phyloP scores from a whole-genome alignment of 441 rosid species.

The Adansonia madagascariensis region DNA sequence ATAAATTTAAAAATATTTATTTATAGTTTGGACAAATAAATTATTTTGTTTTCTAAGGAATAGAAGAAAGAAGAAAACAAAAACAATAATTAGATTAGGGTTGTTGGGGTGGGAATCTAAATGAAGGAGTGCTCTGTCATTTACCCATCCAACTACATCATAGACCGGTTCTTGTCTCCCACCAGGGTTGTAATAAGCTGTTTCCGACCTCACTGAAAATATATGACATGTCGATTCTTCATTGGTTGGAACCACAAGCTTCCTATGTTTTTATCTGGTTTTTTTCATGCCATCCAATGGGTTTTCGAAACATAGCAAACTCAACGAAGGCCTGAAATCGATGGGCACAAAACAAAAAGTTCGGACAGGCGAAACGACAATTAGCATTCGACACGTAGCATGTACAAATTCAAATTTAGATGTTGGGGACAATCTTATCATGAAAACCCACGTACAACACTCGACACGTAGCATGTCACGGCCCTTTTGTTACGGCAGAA shows the following conservation, averaged over 20 bases:
- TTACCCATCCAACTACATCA: too few relatives aligned
- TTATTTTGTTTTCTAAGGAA: background rate
- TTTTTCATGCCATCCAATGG: background rate
- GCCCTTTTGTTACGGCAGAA: background rate
- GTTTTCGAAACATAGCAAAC: background rate
- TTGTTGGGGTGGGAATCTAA: background rate
- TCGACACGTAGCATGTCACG: slow-evolving; percentile 23
- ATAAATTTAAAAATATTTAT: too few relatives aligned
- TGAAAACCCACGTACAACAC: background rate
- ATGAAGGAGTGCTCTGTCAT: background rate
- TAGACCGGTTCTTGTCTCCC: too few relatives aligned
- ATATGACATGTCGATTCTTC: background rate
- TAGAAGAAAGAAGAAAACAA: too few relatives aligned
- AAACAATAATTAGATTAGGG: background rate
- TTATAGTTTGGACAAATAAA: too few relatives aligned
- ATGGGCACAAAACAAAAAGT: background rate
- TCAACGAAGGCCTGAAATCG: background rate
- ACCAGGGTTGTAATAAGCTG: background rate
- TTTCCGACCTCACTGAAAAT: background rate
- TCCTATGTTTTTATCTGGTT: too few relatives aligned
- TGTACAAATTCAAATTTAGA: background rate
- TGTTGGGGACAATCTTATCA: background rate
- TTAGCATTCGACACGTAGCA: background rate
- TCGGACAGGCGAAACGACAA: background rate
- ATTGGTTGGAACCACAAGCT: background rate